Base-by-base conservation (phyloP, 495 filamentous ascomycete genomes). In the Penicillium herquei region DNA sequence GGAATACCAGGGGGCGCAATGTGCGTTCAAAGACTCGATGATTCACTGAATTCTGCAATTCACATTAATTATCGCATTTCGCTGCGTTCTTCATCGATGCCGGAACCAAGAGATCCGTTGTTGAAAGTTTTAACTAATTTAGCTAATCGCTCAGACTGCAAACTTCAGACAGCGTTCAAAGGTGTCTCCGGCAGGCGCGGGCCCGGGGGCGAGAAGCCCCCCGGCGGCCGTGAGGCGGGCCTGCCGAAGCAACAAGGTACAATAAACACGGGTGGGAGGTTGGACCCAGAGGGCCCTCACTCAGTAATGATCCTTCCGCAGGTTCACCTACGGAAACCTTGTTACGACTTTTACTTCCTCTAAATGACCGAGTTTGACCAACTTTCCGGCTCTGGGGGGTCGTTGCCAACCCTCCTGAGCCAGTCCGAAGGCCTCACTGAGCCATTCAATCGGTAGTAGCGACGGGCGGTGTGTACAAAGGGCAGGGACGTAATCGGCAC, bases 391-490 rank as follows among this genome's bases (percentile, higher is more conserved):
- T 71, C 75, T 75, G 76, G 71, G 75, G 78, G 75, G 75, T 78
- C 73, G 80, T 86, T 82, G 78, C 83, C 80, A 73, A 78, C 76
- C 79, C 80, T 77, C 71, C 70, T 79, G 74, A 72, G 80, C 81
- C 81, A 84, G 77, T 86, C 81, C 80, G 75, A 79, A 86, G 79
- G 76, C 83, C 81, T 86, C 83, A 85, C 81, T 85, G 73, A 86
- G 81, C 81, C 79, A 84, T 85, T 87, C 79, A 85, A 86, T 87
- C 80, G 80, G 82, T 85, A 86, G 82, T 84, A 86, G 82, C 79
- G 79, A 86, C 78, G 81, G 83, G 84, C 81, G 81, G 81, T 86
- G 80, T 87, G 80, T 64, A 67, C 64, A 67, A 64, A 61, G 62
- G 52, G 52, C 52, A 48, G 81, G 81, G 81, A 85, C 79, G 80